A percentile compares a stretch with the other conserved stretches of the same genome.
These are phyloP conservation scores for Dillenia turbinata DNA, from an alignment of 164 flowering plant species.

Conservation along the genomic window DNA sequence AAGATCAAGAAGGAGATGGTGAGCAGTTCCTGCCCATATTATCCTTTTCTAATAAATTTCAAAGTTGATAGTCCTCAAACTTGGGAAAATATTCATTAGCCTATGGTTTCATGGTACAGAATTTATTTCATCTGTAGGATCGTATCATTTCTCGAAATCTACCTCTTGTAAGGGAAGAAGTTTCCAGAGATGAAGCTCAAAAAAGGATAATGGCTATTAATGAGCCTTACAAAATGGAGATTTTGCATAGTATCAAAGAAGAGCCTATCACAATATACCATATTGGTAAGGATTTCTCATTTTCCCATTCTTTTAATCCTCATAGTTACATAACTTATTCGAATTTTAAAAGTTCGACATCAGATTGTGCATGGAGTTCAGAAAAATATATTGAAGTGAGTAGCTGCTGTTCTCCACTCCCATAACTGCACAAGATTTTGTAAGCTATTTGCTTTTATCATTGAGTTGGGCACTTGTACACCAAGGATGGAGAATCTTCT, in stretches of 20 bases:
- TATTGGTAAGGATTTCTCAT: slow-evolving; percentile 46
- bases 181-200: slow-evolving; percentile 84
- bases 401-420: too few relatives aligned
- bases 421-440: too few relatives aligned
- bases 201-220: slow-evolving; percentile 65
- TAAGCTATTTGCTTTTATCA: too few relatives aligned
- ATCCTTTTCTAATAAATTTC: background rate
- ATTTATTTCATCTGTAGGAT: slow-evolving; percentile 84
- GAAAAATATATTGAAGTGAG: too few relatives aligned
- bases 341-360: too few relatives aligned
- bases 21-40: slow-evolving; percentile 16
- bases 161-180: slow-evolving; percentile 85
- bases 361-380: too few relatives aligned
- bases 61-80: background rate
- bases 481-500: too few relatives aligned
- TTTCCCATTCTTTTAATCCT: background rate
- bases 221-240: slow-evolving; percentile 95
- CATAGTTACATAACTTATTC: too few relatives aligned
- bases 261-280: slow-evolving; percentile 91
- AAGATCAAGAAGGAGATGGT: slow-evolving; percentile 98
- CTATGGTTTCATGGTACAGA: slow-evolving; percentile 43
- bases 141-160: slow-evolving; percentile 76
- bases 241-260: slow-evolving; percentile 77
- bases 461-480: too few relatives aligned
- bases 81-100: slow-evolving; percentile 38